These are phyloP conservation scores for Arctium lappa DNA, from an alignment of 129 eudicot species.

Conservation along the genomic window DNA sequence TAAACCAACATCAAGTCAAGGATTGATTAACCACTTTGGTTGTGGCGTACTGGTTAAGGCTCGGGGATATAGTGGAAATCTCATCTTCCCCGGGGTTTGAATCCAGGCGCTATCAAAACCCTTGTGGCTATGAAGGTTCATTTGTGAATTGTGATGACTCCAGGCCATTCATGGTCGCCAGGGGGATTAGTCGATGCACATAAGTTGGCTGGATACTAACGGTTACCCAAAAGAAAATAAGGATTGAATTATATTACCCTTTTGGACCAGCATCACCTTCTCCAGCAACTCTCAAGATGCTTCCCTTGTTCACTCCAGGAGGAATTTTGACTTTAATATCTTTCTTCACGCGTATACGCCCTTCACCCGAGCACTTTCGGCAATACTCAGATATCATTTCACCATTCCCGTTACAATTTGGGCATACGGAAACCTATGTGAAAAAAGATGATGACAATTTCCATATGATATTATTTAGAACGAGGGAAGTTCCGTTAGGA, in stretches of 20 bases:
- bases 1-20: too few relatives aligned
- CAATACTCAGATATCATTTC: conserved; percentile 89
- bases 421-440: conserved; percentile 86
- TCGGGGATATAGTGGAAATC: background rate
- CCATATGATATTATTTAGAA: background rate
- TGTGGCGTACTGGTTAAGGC: background rate
- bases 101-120: background rate
- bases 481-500: background rate
- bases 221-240: background rate
- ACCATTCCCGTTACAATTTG: conserved; percentile 94
- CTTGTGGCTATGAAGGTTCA: background rate
- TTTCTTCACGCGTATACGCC: conserved; percentile 76
- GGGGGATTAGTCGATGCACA: too few relatives aligned
- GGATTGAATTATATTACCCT: conserved; percentile 54
- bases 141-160: too few relatives aligned
- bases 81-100: background rate
- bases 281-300: conserved; percentile 88
- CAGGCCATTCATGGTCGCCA: too few relatives aligned
- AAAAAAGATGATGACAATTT: background rate
- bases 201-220: background rate
- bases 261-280: conserved; percentile 99
- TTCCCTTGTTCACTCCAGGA: conserved; percentile 92
- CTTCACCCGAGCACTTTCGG: conserved; percentile 93
- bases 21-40: background rate
- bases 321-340: conserved; percentile 96